A percentile compares a stretch with the other conserved stretches of the same genome.
phyloP scores from a whole-genome alignment of 768 basidiomycete genomes.

The Rhodotorula babjevae region DNA sequence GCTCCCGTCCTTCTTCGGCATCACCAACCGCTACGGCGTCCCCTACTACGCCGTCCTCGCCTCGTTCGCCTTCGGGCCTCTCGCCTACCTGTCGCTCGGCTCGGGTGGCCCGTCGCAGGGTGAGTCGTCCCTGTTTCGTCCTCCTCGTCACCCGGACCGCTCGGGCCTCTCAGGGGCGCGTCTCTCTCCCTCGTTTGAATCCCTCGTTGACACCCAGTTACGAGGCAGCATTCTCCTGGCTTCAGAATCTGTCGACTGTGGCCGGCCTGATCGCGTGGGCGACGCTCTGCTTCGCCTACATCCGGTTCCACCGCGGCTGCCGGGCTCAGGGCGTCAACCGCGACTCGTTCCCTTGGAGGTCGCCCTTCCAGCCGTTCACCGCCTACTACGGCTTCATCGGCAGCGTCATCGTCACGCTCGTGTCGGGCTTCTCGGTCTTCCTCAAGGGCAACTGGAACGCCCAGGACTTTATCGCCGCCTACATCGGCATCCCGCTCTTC shows the following conservation, averaged over 20 bases:
- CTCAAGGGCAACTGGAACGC: conserved; percentile 47
- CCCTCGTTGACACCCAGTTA: too few relatives aligned
- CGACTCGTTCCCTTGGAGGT: conserved; percentile 46
- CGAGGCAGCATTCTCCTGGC: conserved; percentile 55
- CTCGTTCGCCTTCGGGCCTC: conserved; percentile 43
- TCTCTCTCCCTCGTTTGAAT: too few relatives aligned
- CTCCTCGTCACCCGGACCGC: too few relatives aligned
- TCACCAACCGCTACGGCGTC: conserved; percentile 55
- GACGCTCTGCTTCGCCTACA: conserved; percentile 27
- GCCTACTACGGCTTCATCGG: conserved; percentile 47
- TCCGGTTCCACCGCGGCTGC: conserved; percentile 43
- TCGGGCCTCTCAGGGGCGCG: too few relatives aligned
- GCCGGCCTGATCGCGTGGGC: conserved; percentile 32
- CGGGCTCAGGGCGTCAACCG: conserved; percentile 46
- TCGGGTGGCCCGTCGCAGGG: conserved; percentile 54
- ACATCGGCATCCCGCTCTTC: conserved; percentile 48
- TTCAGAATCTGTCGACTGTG: conserved; percentile 26
- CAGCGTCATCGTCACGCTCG: conserved; percentile 40
- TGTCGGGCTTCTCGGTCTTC: conserved; percentile 48
- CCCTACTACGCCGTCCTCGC: conserved; percentile 50
- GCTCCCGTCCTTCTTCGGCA: conserved; percentile 53
- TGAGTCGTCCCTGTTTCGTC: too few relatives aligned
- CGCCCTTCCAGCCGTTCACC: conserved; percentile 47
- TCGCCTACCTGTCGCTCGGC: conserved; percentile 41
- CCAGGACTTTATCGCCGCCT: conserved; percentile 46